Percentiles rank a stretch among this genome's conserved stretches.
Evolutionary conservation across 139 green algal genomes (phyloP).

Genomic region (Helicosporidium sp.): DNA sequence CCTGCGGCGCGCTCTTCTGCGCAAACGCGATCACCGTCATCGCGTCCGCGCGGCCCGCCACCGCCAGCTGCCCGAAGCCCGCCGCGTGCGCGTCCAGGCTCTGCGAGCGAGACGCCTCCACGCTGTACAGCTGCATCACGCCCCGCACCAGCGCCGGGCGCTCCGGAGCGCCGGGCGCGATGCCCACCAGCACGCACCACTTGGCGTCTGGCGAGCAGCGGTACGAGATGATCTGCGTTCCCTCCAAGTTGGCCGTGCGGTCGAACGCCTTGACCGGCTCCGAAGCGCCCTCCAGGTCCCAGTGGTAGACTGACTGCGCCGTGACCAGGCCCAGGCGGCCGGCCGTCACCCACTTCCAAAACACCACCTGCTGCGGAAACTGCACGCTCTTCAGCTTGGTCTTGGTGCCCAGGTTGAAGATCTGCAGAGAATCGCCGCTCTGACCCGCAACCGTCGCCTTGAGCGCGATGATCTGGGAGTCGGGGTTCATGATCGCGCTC

Average conservation of each 20-base stretch:
- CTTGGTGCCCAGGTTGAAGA: constrained; percentile 97
- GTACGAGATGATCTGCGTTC: constrained; percentile 98
- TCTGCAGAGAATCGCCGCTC: constrained; percentile 58
- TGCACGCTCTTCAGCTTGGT: constrained; percentile 90
- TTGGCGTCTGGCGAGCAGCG: constrained; percentile 62
- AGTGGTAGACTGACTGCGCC: constrained; percentile 80
- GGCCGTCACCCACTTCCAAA: constrained; percentile 90
- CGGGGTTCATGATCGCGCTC: constrained; percentile 84
- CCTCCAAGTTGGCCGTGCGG: constrained; percentile 74
- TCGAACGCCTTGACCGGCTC: constrained; percentile 93
- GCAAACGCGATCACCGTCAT: constrained; percentile 86
- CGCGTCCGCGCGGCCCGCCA: constrained; percentile 29
- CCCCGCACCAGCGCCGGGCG: constrained; percentile 85
- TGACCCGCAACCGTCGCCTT: constrained; percentile 49
- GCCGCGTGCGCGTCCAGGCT: constrained; percentile 90
- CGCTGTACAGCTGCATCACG: constrained; percentile 97
- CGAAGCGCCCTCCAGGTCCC: constrained; percentile 60
- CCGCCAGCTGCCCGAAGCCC: constrained; percentile 67
- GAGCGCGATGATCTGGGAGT: constrained; percentile 82
- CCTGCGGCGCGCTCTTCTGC: constrained; percentile 55
- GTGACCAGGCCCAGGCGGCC: constrained; percentile 82
- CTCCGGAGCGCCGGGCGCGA: constrained; percentile 76
- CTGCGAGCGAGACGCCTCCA: constrained; percentile 87
- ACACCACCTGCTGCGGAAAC: constrained; percentile 84
- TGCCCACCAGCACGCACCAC: constrained; percentile 94